Base-by-base conservation (phyloP, 148 eudicot genomes). In the Pharnaceum exiguum region DNA sequence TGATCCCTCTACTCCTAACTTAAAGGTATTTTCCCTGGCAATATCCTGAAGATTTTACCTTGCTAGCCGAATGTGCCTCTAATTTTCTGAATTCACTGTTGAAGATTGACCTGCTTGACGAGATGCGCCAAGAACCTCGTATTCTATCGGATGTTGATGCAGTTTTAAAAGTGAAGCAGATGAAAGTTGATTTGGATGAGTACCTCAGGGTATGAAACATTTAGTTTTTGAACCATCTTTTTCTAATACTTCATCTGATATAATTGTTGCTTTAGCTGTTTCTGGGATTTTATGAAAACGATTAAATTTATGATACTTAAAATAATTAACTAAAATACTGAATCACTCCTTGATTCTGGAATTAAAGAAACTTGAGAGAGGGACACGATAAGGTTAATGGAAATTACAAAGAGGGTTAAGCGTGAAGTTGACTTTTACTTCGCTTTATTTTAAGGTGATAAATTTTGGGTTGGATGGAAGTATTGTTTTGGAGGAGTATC, bases 1-100 rank as follows among this genome's bases (percentile, higher is more conserved):
- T 16, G 96, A 94, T 66, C 99, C 99, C 33, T 86, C 89, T 32
- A 94, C 99, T 72, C 95, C 99, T 35, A 94, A 89, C 73, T 69
- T 89, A 65, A 94, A 89, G 96, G 93, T 93, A 37, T n/a, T 15
- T 43, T 52, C 27, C 23, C 5, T 63, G 42, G 18, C 10, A 24
- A 18, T 42, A 21, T 63, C 22, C 21, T 54, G 5, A 22, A 36
- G 7, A 27, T 49, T 25, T 13, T 7, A 36, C 31, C 29, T 46
- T 12, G 24, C 13, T 45, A 7, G 23, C 7, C 26, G 21, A 13
- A 3, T 43, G 17, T 15, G 10, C 23, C 11, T 59, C 7, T 19
- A 68, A 62, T 36, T 43, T 21, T 48, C 27, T 37, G 10, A 46
- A 4, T 56, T 55, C 19, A 11, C 31, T 46, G n/a, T 4, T 51